A percentile compares a stretch with the other conserved stretches of the same genome.
Conservation (phyloP, 352 stramenopile genomes). For the Hyphochytrium catenoides region DNA sequence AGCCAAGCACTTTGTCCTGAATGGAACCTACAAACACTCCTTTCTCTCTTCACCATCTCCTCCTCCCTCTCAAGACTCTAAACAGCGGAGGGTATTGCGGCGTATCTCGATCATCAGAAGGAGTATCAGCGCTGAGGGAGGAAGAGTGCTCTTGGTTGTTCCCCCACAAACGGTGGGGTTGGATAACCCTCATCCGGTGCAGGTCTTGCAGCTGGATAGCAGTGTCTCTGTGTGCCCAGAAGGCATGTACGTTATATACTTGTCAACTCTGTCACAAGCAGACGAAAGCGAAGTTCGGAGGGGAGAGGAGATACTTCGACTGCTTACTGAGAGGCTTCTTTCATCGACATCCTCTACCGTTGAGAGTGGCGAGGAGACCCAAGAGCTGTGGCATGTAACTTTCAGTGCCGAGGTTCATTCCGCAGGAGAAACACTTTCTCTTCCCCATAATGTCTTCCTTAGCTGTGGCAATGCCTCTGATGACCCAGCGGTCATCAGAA, state of each 20-base stretch:
- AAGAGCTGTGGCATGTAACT: conserved; percentile 15
- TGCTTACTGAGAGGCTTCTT: conserved; percentile 14
- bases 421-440: background rate
- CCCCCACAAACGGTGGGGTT: conserved; percentile 24
- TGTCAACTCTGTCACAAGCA: conserved; percentile 25
- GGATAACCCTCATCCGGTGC: conserved; percentile 28
- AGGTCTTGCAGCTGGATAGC: conserved; percentile 37
- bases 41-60: conserved; percentile 5
- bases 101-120: conserved; percentile 24
- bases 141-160: conserved; percentile 31
- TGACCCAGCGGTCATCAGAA: conserved; percentile 17
- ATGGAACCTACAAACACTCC: conserved; percentile 20
- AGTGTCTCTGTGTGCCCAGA: conserved; percentile 31
- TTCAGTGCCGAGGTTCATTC: background rate
- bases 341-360: background rate
- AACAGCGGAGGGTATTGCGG: conserved; percentile 20
- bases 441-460: background rate
- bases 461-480: conserved; percentile 14
- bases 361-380: conserved; percentile 1
- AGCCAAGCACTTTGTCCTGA: conserved; percentile 26
- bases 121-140: conserved; percentile 18
- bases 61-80: conserved; percentile 1
- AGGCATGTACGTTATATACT: conserved; percentile 26
- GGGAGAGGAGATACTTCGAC: conserved; percentile 16
- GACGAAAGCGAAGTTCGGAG: conserved; percentile 16